A percentile compares a stretch with the other conserved stretches of the same genome.
Conservation (phyloP, 2,329 filamentous ascomycete species). For the Botrytis porri region DNA sequence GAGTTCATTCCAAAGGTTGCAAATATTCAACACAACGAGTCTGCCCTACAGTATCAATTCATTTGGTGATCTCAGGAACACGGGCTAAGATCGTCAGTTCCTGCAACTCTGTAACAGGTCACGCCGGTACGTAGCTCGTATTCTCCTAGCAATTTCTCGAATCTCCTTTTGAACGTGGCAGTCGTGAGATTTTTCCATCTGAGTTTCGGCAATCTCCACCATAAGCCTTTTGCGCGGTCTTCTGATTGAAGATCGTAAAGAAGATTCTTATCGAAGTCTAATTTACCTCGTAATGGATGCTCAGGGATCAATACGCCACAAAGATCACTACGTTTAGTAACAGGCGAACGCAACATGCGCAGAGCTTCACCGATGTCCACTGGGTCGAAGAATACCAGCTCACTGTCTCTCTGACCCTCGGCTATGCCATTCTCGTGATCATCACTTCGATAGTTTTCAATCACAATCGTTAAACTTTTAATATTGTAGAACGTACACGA, state of each 20-base stretch:
- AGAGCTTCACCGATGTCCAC: neutral
- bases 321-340: neutral
- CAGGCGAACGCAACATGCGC: neutral
- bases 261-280: neutral
- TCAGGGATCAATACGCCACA: neutral
- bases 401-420: neutral
- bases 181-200: neutral
- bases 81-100: neutral
- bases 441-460: neutral
- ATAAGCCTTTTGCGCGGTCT: neutral
- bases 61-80: neutral
- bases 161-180: neutral
- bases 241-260: neutral
- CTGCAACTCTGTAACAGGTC: neutral
- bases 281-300: neutral
- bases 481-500: neutral
- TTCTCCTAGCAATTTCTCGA: neutral
- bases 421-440: neutral
- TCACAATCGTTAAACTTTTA: neutral
- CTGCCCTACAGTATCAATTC: too few relatives aligned
- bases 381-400: neutral
- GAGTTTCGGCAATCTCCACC: neutral
- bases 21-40: neutral
- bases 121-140: neutral
- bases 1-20: neutral